Percentiles rank a stretch among this genome's conserved stretches.
These are phyloP conservation scores for Verticillium zaregamsianum DNA, from an alignment of 2,329 filamentous ascomycete genomes.

Conservation along the genomic window DNA sequence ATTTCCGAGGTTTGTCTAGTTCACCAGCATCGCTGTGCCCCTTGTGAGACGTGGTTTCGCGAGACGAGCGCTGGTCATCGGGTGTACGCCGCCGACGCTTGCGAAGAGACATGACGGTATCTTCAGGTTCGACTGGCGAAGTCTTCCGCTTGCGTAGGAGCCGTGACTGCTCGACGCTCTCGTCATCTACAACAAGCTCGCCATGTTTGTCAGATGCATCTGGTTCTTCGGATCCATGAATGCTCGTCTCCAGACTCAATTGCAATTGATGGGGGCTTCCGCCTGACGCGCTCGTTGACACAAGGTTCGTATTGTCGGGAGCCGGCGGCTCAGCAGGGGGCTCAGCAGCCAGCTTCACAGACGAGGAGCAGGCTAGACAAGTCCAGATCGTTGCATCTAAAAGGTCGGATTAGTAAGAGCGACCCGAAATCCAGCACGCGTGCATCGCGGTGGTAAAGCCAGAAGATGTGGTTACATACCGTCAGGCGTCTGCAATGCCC, in stretches of 20 bases:
- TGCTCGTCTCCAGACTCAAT: neutral
- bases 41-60: slow-evolving; percentile 29
- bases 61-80: slow-evolving; percentile 32
- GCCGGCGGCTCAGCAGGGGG: neutral
- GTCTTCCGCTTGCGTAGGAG: slow-evolving; percentile 81
- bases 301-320: neutral
- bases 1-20: slow-evolving; percentile 47
- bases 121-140: slow-evolving; percentile 62
- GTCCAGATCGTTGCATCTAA: slow-evolving; percentile 36
- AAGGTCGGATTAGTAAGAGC: neutral
- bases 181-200: slow-evolving; percentile 65
- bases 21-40: slow-evolving; percentile 22
- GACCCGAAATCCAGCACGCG: neutral
- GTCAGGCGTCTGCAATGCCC: slow-evolving; percentile 32
- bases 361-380: slow-evolving; percentile 40
- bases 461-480: slow-evolving; percentile 42
- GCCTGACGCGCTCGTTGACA: neutral
- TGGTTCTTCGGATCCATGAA: neutral
- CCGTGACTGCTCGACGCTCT: slow-evolving; percentile 71
- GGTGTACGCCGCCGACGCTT: slow-evolving; percentile 49
- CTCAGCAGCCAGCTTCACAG: neutral
- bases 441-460: neutral
- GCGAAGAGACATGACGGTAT: slow-evolving; percentile 45
- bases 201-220: slow-evolving; percentile 31
- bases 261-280: neutral